Percentiles rank a stretch among this genome's conserved stretches.
phyloP scores from a whole-genome alignment of 2,329 filamentous ascomycete genomes.

The Claviceps digitariae region DNA sequence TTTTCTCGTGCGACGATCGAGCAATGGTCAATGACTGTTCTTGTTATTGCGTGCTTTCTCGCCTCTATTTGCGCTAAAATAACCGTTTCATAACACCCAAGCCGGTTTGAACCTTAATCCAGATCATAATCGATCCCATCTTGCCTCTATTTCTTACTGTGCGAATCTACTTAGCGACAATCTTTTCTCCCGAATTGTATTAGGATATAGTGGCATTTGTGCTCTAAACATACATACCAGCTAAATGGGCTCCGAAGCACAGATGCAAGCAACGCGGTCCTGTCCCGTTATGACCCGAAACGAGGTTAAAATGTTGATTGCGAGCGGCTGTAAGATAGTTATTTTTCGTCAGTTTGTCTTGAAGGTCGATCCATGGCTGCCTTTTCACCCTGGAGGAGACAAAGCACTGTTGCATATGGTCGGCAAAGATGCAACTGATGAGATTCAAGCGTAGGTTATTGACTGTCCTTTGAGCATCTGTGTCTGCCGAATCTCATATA shows the following conservation, averaged over 20 bases:
- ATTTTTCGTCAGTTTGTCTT: slow-evolving; percentile 72
- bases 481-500: not conserved
- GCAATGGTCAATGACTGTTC: too few relatives aligned
- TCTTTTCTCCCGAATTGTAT: too few relatives aligned
- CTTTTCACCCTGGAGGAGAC: slow-evolving; percentile 83
- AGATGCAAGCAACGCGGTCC: not conserved
- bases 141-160: too few relatives aligned
- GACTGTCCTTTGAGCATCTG: slow-evolving; percentile 9
- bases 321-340: slow-evolving; percentile 64
- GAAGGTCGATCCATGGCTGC: slow-evolving; percentile 78
- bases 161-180: too few relatives aligned
- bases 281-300: slow-evolving; percentile 26
- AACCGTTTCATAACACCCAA: too few relatives aligned
- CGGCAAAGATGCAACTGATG: slow-evolving; percentile 84
- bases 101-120: too few relatives aligned
- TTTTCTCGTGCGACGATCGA: too few relatives aligned
- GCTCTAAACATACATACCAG: not conserved
- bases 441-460: slow-evolving; percentile 65
- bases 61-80: too few relatives aligned
- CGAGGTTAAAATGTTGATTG: slow-evolving; percentile 58
- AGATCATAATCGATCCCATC: too few relatives aligned
- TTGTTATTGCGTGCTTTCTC: too few relatives aligned
- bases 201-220: too few relatives aligned
- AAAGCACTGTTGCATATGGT: slow-evolving; percentile 90
- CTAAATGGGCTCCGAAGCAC: not conserved